phyloP scores from a whole-genome alignment of 1,284 basidiomycete species.

The Trichosporon inkin region DNA sequence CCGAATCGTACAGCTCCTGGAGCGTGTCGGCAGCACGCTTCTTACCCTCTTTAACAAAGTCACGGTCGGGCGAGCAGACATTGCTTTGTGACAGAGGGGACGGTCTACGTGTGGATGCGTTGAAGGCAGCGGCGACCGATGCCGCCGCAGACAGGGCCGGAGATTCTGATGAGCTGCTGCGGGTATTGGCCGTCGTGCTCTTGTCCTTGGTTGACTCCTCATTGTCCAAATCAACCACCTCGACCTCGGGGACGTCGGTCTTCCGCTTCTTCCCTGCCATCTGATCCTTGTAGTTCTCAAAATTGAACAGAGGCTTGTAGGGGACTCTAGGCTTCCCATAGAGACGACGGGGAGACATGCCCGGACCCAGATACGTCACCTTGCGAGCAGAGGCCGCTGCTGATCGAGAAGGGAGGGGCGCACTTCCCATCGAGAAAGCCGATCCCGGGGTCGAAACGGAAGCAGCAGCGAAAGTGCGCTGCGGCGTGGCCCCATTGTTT shows the following conservation, averaged over 20 bases:
- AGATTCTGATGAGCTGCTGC: neutral
- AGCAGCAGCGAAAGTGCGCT: neutral
- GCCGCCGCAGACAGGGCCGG: constrained; percentile 10
- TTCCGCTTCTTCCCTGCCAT: constrained; percentile 25
- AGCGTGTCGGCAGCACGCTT: constrained; percentile 40
- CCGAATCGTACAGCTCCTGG: constrained; percentile 36
- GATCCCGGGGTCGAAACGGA: constrained; percentile 21
- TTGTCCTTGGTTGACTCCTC: neutral
- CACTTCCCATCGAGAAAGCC: constrained; percentile 19
- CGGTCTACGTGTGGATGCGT: constrained; percentile 16
- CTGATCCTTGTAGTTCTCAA: constrained; percentile 11
- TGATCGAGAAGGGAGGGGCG: neutral
- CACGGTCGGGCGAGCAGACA: neutral
- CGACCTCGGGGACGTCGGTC: constrained; percentile 15
- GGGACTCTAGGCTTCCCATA: constrained; percentile 16
- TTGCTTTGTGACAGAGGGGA: constrained; percentile 24
- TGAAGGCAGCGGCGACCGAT: constrained; percentile 13
- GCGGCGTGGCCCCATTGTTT: neutral
- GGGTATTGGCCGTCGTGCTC: neutral
- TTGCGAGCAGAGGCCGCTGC: constrained; percentile 3
- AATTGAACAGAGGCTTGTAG: constrained; percentile 26
- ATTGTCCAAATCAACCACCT: constrained; percentile 10
- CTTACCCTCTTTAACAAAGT: constrained; percentile 25
- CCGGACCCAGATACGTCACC: constrained; percentile 38
- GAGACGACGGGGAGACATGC: constrained; percentile 38